Evolutionary conservation across 2,329 filamentous ascomycete species (phyloP).

Genomic region (Venturia nashicola): DNA sequence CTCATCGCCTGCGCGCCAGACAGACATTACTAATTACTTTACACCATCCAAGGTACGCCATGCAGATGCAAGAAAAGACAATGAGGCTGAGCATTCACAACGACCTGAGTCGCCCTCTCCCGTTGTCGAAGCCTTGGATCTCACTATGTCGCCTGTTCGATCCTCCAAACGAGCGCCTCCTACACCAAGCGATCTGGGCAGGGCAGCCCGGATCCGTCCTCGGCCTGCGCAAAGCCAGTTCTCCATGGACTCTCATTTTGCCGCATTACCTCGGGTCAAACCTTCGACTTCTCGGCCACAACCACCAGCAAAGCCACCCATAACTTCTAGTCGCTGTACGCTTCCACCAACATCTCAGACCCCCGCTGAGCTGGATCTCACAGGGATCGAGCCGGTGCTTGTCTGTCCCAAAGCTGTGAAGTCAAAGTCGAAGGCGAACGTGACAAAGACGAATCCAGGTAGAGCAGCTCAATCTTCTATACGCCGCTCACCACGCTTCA

Average conservation of each 20-base stretch:
- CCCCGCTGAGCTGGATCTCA: not conserved
- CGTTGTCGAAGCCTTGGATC: not conserved
- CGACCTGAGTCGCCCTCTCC: not conserved
- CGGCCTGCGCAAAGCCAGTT: not conserved
- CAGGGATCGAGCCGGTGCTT: not conserved
- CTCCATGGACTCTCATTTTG: not conserved
- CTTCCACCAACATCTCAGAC: not conserved
- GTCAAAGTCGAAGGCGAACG: not conserved
- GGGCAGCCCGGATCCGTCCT: not conserved
- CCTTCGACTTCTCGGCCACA: not conserved
- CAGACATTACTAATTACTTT: constrained; percentile 3
- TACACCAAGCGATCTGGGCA: not conserved
- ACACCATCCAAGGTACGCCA: not conserved
- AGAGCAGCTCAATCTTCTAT: constrained; percentile 1
- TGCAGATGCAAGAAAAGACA: not conserved
- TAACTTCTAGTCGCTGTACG: not conserved
- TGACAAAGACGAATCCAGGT: not conserved
- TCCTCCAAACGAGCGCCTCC: not conserved
- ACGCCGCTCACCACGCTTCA: not conserved
- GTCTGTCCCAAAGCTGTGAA: not conserved
- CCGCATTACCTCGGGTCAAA: not conserved
- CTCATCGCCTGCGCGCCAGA: constrained; percentile 4
- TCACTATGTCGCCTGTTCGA: not conserved
- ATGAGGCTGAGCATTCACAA: not conserved
- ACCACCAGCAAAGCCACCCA: not conserved